Conservation (phyloP, 2,329 filamentous ascomycete genomes). For the Colletotrichum abscissum region DNA sequence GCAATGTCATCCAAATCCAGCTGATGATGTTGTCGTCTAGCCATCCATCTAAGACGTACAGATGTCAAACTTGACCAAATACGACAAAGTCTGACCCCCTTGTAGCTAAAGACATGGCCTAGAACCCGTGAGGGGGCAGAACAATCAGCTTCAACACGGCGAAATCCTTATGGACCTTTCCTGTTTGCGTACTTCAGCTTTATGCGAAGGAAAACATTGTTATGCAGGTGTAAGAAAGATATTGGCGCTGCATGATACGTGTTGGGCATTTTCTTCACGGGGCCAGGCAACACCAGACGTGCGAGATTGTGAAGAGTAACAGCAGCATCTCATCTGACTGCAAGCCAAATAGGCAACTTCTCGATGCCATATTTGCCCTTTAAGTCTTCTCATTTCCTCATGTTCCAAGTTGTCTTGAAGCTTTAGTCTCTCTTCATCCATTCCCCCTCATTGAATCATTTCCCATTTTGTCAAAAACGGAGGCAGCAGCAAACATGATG, state of each 20-base stretch:
- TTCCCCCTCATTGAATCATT: background rate
- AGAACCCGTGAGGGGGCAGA: background rate
- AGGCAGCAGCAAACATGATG: background rate
- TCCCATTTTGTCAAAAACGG: background rate
- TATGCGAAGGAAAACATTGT: background rate
- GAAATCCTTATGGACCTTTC: background rate
- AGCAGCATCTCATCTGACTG: background rate
- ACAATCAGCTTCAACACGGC: background rate
- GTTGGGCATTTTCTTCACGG: background rate
- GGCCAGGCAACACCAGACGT: background rate
- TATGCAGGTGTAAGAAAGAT: background rate
- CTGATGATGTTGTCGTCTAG: background rate
- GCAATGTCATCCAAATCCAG: background rate
- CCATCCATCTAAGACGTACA: background rate
- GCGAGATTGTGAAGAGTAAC: background rate
- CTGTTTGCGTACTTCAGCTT: background rate
- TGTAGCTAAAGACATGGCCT: background rate
- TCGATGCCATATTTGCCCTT: background rate
- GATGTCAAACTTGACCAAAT: background rate
- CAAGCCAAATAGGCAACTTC: background rate
- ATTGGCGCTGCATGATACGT: background rate
- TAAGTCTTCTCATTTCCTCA: background rate
- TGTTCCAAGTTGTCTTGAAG: background rate
- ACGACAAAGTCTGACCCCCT: background rate
- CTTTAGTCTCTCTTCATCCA: background rate